Evolutionary conservation across 441 rosid species (phyloP).

Genomic region (Adansonia madagascariensis): DNA sequence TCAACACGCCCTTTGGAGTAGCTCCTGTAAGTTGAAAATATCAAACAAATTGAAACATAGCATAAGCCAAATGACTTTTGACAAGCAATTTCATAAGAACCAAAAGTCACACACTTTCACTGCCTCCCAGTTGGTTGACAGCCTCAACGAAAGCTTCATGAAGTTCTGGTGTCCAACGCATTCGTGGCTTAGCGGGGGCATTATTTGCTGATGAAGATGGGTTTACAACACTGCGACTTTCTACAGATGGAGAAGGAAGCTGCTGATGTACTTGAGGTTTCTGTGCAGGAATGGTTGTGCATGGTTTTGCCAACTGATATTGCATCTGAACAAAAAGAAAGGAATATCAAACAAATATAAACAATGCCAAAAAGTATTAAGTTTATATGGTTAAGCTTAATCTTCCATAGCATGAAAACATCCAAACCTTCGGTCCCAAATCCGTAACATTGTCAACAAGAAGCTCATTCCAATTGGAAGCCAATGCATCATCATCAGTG

Average conservation of each 20-base stretch:
- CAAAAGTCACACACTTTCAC: slow-evolving; percentile 68
- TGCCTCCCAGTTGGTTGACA: slow-evolving; percentile 86
- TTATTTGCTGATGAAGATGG: slow-evolving; percentile 39
- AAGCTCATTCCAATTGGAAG: slow-evolving; percentile 77
- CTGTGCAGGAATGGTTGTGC: slow-evolving; percentile 17
- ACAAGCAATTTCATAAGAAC: slow-evolving; percentile 15
- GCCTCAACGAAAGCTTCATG: slow-evolving; percentile 95
- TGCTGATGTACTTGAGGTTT: slow-evolving; percentile 14
- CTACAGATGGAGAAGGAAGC: slow-evolving; percentile 23
- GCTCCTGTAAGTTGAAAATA: slow-evolving; percentile 59
- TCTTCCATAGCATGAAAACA: slow-evolving; percentile 20
- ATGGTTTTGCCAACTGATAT: slow-evolving; percentile 23
- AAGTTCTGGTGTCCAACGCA: slow-evolving; percentile 97
- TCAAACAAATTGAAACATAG: slow-evolving; percentile 32
- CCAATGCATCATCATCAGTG: slow-evolving; percentile 69
- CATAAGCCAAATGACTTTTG: slow-evolving; percentile 20
- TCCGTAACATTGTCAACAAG: slow-evolving; percentile 53
- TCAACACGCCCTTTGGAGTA: slow-evolving; percentile 90
- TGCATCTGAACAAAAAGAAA: slow-evolving; percentile 19
- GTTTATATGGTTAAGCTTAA: slow-evolving; percentile 19
- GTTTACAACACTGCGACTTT: slow-evolving; percentile 34
- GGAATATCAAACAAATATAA: slow-evolving; percentile 16
- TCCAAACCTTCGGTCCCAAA: slow-evolving; percentile 69
- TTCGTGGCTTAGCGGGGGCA: slow-evolving; percentile 74
- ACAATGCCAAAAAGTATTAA: slow-evolving; percentile 19